Conservation (phyloP, 345 rosid genomes). For the Draba incana region DNA sequence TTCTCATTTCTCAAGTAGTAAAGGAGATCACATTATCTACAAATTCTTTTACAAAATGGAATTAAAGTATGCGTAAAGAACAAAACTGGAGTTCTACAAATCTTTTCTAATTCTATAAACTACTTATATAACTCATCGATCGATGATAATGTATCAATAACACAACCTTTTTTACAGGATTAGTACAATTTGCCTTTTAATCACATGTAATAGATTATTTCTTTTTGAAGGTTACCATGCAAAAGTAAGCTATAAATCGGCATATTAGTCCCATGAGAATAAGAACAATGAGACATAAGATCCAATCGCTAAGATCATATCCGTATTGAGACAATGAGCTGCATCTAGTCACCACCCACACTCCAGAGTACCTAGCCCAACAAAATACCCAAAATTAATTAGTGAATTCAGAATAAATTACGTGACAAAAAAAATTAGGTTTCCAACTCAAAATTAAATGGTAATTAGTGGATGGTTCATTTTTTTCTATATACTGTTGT, state of each 20-base stretch:
- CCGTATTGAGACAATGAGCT: conserved; percentile 53
- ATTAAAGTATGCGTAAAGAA: background rate
- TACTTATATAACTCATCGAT: conserved; percentile 5
- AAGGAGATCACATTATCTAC: conserved; percentile 14
- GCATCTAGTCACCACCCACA: conserved; percentile 70
- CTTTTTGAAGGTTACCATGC: conserved; percentile 52
- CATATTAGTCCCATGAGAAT: conserved; percentile 48
- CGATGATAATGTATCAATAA: conserved; percentile 7
- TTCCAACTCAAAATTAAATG: no score
- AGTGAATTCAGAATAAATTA: no score
- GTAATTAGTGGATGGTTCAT: no score
- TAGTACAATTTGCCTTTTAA: conserved; percentile 23
- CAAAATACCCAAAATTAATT: background rate
- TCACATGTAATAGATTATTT: conserved; percentile 41
- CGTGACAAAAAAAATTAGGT: no score
- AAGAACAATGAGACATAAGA: conserved; percentile 51
- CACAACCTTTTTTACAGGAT: conserved; percentile 28
- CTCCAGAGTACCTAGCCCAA: conserved; percentile 59
- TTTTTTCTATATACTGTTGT: no score
- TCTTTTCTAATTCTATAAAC: conserved; percentile 19
- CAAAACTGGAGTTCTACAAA: conserved; percentile 9
- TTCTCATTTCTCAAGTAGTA: no score
- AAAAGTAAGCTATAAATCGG: conserved; percentile 53
- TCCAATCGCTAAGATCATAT: conserved; percentile 64
- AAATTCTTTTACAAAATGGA: conserved; percentile 13